Conservation (phyloP, 2,329 filamentous ascomycete species). For the Aspergillus nomiae region DNA sequence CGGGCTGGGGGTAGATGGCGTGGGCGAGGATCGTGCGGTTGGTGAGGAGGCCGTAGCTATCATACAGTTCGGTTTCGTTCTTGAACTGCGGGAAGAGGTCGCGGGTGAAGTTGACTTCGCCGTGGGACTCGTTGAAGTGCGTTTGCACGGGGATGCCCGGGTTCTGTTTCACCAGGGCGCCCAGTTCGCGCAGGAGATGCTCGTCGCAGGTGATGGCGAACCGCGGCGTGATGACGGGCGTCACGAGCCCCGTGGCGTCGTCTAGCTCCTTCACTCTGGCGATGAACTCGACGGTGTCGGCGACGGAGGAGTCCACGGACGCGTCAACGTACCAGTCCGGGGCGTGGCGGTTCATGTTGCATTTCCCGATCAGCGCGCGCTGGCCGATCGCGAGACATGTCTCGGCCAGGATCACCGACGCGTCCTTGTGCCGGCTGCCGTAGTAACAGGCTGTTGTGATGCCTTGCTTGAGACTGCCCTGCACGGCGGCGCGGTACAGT, state of each 20-base stretch:
- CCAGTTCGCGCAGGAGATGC: slow-evolving; percentile 58
- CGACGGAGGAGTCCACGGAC: slow-evolving; percentile 50
- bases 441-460: slow-evolving; percentile 43
- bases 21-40: slow-evolving; percentile 65
- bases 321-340: slow-evolving; percentile 58
- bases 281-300: slow-evolving; percentile 55
- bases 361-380: slow-evolving; percentile 39
- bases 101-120: slow-evolving; percentile 60
- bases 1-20: slow-evolving; percentile 62
- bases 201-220: slow-evolving; percentile 64
- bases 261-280: slow-evolving; percentile 51
- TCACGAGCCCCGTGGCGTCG: slow-evolving; percentile 45
- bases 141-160: slow-evolving; percentile 62
- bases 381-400: slow-evolving; percentile 35
- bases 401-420: slow-evolving; percentile 36
- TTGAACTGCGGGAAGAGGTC: slow-evolving; percentile 58
- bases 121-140: slow-evolving; percentile 66
- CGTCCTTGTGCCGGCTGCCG: slow-evolving; percentile 33
- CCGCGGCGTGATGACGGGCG: slow-evolving; percentile 58
- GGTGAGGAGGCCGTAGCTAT: slow-evolving; percentile 56
- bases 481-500: slow-evolving; percentile 57
- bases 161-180: slow-evolving; percentile 53
- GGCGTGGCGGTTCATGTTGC: slow-evolving; percentile 41
- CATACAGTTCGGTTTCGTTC: slow-evolving; percentile 64
- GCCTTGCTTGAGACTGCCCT: slow-evolving; percentile 60